Percentiles rank a stretch among this genome's conserved stretches.
phyloP scores from a whole-genome alignment of 2,329 filamentous ascomycete genomes.

The Mycosphaerella sp. region DNA sequence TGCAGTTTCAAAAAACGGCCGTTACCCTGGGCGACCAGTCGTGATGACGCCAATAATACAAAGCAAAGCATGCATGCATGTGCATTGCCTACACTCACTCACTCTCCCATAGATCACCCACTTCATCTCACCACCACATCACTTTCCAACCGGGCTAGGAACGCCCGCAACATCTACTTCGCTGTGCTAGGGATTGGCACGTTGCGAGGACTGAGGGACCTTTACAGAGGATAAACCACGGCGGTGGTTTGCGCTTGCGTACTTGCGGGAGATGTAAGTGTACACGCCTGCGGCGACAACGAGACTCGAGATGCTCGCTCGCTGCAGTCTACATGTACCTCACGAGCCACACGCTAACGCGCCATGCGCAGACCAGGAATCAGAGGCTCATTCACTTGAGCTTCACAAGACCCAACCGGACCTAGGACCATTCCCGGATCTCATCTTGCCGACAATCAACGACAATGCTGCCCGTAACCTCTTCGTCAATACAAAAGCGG shows the following conservation, averaged over 20 bases:
- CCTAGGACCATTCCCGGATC: constrained; percentile 8
- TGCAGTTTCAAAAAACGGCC: too few species aligned
- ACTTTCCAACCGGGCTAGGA: neutral
- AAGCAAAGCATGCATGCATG: neutral
- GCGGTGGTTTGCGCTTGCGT: constrained; percentile 12
- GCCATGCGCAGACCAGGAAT: constrained; percentile 6
- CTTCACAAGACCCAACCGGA: constrained; percentile 5
- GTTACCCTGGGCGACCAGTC: too few species aligned
- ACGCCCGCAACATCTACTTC: constrained; percentile 5
- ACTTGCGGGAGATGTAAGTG: constrained; percentile 9
- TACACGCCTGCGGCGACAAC: neutral
- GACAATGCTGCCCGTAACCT: constrained; percentile 67
- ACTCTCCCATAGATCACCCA: neutral
- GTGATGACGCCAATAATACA: neutral
- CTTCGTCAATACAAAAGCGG: constrained; percentile 65
- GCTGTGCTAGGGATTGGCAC: constrained; percentile 10
- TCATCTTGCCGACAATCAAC: constrained; percentile 12
- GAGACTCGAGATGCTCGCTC: neutral
- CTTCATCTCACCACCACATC: neutral
- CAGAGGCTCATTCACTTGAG: constrained; percentile 10
- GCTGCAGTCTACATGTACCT: too few species aligned
- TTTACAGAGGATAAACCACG: constrained; percentile 5
- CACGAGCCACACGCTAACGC: neutral
- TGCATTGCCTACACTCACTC: neutral
- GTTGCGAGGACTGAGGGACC: constrained; percentile 7